These are phyloP conservation scores for Podaxis mareebaensis DNA, from an alignment of 768 basidiomycete species.

Conservation along the genomic window DNA sequence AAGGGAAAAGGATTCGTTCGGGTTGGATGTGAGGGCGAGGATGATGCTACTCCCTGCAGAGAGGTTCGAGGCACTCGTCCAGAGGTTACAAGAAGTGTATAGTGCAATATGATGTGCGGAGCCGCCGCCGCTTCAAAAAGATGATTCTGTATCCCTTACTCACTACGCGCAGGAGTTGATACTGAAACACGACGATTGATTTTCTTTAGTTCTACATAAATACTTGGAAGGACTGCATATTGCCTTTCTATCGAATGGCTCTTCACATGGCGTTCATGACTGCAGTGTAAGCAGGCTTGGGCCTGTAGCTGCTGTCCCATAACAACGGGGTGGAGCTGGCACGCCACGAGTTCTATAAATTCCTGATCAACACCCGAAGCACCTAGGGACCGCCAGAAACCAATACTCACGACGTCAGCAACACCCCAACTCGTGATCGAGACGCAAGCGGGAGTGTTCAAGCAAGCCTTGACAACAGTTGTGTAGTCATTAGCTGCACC, in stretches of 20 bases:
- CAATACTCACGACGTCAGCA: conserved; percentile 39
- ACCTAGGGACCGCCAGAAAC: neutral
- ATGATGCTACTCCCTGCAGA: conserved; percentile 57
- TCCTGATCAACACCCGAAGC: neutral
- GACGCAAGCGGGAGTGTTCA: conserved; percentile 41
- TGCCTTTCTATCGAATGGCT: neutral
- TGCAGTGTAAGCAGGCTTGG: conserved; percentile 29
- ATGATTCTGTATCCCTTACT: neutral
- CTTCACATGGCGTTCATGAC: conserved; percentile 21
- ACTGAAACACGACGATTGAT: conserved; percentile 1
- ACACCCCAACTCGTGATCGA: conserved; percentile 54
- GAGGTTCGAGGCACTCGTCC: conserved; percentile 6
- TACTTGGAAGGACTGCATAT: neutral
- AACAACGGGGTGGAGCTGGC: conserved; percentile 25
- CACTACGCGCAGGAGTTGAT: neutral
- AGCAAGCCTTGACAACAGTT: conserved; percentile 47
- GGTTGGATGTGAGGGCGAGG: conserved; percentile 69
- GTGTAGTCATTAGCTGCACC: conserved; percentile 42
- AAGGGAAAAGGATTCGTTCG: conserved; percentile 67
- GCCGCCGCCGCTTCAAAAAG: neutral
- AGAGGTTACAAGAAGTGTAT: conserved; percentile 11
- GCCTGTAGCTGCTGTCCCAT: conserved; percentile 28
- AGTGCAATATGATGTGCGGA: neutral
- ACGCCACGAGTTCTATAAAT: conserved; percentile 29
- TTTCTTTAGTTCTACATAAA: neutral